These are phyloP conservation scores for Diaporthe vaccinii DNA, from an alignment of 2,329 filamentous ascomycete genomes.

Conservation along the genomic window DNA sequence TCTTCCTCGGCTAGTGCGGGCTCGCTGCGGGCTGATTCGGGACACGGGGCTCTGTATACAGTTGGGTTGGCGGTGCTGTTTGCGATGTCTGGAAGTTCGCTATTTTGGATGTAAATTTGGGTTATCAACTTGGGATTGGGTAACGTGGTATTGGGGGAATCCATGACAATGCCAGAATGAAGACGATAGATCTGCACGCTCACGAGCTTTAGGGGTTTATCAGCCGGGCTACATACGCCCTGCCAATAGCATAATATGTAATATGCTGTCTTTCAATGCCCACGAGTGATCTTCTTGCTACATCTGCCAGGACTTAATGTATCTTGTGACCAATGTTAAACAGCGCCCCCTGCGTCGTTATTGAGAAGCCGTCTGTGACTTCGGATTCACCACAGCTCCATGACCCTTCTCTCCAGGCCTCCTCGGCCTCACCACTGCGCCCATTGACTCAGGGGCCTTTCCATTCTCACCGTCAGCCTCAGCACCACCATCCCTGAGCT, in stretches of 20 bases:
- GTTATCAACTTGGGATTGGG: neutral
- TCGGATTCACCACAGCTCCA: constrained; percentile 37
- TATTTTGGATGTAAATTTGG: constrained; percentile 31
- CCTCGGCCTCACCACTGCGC: constrained; percentile 27
- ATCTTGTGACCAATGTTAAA: neutral
- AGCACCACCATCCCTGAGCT: constrained; percentile 2
- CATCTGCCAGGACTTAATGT: neutral
- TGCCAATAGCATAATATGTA: constrained; percentile 10
- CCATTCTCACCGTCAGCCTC: neutral
- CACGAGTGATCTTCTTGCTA: neutral
- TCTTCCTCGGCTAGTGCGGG: constrained; percentile 33
- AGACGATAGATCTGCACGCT: constrained; percentile 8
- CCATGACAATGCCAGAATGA: constrained; percentile 5
- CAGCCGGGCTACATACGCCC: neutral
- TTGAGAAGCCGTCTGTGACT: neutral
- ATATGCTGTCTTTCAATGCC: neutral
- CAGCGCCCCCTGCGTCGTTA: neutral
- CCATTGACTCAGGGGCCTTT: constrained; percentile 15
- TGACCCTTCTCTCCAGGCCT: constrained; percentile 38
- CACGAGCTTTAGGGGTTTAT: neutral
- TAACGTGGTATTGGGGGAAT: neutral
- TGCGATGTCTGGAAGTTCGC: constrained; percentile 33
- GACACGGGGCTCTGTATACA: constrained; percentile 15
- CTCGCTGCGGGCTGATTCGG: constrained; percentile 9
- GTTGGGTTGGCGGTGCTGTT: constrained; percentile 26